Base-by-base conservation (phyloP, 2,329 filamentous ascomycete genomes). In the Tolypocladium album region DNA sequence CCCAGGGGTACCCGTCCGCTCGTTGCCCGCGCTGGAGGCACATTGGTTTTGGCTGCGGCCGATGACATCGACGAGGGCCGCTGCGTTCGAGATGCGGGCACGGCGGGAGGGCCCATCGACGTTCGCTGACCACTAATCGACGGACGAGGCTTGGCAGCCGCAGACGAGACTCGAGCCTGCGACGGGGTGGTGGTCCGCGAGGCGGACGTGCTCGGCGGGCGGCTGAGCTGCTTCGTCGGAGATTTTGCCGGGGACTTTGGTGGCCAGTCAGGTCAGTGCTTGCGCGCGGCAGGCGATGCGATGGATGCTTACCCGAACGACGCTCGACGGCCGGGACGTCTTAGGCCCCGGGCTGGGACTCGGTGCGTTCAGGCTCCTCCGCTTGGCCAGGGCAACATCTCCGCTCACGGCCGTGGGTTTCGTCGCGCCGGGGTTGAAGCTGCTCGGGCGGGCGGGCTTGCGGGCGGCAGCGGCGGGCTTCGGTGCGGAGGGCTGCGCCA, bases 231-330 rank as follows among this genome's bases (percentile, higher is more conserved):
- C 69, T 94, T 94, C 3, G 88, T 90, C 1, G 90, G 90, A 1
- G 89, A 92, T 68, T 90, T 92, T 0, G 84, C 87, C 2, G 90
- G 89, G 61, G 88, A 91, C 86, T 92, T 31, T 60, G 38, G 12
- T 12, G 34, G 43, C 17, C 39, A 27, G 39, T 31, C 27, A 31
- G 27, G 27, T 39, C 39, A 56, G 36, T n/a, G 34, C n/a, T 58
- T 47, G 52, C 15, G n/a, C 34, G 42, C 9, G 40, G 17, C 34
- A 9, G 2, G 55, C 36, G 38, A 15, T 7, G 47, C 24, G 24
- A 58, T 38, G 17, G 31, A 36, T n/a, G 15, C 82, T 66, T 73
- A 86, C 83, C 69, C 83, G 79, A 40, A 77, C 70, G 61, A 84
- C 79, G 68, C 84, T 88, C 17, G 79, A 76, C 20, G 82, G 79